Evolutionary conservation across 1,284 basidiomycete species (phyloP).

Genomic region (Pseudozyma tsukubaensis): DNA sequence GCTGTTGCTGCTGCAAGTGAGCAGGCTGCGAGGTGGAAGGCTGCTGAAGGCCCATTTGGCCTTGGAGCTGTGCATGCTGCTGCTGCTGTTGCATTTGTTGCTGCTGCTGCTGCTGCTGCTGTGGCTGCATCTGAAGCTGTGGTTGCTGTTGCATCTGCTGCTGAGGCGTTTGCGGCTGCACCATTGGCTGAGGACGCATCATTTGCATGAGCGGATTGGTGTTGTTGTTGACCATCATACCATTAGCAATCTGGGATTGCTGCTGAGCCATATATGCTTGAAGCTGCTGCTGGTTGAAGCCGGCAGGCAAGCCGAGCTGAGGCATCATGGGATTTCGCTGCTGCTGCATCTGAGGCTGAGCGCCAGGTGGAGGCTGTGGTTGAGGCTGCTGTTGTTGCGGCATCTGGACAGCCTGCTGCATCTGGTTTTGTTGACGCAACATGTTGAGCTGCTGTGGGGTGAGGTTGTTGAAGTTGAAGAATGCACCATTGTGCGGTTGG

Average conservation of each 20-base stretch:
- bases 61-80: slow-evolving; percentile 34
- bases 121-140: slow-evolving; percentile 17
- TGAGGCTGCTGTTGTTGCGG: slow-evolving; percentile 38
- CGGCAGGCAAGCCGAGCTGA: slow-evolving; percentile 40
- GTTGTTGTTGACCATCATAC: slow-evolving; percentile 36
- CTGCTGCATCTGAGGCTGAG: slow-evolving; percentile 46
- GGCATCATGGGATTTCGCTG: slow-evolving; percentile 49
- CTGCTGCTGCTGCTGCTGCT: slow-evolving; percentile 21
- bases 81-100: slow-evolving; percentile 17
- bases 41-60: slow-evolving; percentile 32
- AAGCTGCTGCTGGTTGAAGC: slow-evolving; percentile 53
- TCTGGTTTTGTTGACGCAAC: slow-evolving; percentile 49
- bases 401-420: slow-evolving; percentile 41
- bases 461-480: slow-evolving; percentile 53
- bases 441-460: slow-evolving; percentile 51
- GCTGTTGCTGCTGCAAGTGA: slow-evolving; percentile 46
- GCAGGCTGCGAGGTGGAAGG: slow-evolving; percentile 29
- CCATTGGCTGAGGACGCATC: slow-evolving; percentile 36
- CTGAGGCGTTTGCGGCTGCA: slow-evolving; percentile 30
- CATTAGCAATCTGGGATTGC: slow-evolving; percentile 39
- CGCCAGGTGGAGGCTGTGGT: slow-evolving; percentile 29
- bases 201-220: slow-evolving; percentile 37
- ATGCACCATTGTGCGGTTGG: slow-evolving; percentile 40
- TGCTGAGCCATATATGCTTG: slow-evolving; percentile 48
- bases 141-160: slow-evolving; percentile 36